These are phyloP conservation scores for Apocynum venetum DNA, from an alignment of 257 asterid species.

Conservation along the genomic window DNA sequence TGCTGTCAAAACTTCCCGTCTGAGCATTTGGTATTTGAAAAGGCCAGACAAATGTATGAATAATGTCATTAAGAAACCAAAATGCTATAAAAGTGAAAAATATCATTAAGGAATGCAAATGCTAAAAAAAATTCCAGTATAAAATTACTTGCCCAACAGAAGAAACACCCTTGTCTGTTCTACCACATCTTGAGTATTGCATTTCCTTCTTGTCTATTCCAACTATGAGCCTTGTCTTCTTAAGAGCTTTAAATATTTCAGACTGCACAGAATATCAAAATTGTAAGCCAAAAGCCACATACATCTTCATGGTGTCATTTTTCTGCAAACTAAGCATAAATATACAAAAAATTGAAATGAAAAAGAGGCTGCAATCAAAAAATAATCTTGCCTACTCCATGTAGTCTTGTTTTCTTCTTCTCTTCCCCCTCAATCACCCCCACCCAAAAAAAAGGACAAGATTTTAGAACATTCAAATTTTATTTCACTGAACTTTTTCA, in stretches of 20 bases:
- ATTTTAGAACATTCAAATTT: background rate
- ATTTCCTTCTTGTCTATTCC: constrained; percentile 69
- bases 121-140: background rate
- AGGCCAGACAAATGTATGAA: background rate
- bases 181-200: constrained; percentile 92
- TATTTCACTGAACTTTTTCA: background rate
- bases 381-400: background rate
- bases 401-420: background rate
- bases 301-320: background rate
- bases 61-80: background rate
- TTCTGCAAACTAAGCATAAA: background rate
- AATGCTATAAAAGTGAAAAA: background rate
- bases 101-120: background rate
- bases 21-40: constrained; percentile 1
- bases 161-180: constrained; percentile 98
- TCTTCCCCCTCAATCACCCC: background rate
- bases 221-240: constrained; percentile 67
- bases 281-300: constrained; percentile 7
- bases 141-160: constrained; percentile 91
- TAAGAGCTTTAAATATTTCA: constrained; percentile 82
- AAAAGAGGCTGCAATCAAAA: constrained; percentile 1
- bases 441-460: too few species aligned
- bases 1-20: background rate
- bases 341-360: background rate
- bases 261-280: constrained; percentile 47